Evolutionary conservation across 2,329 filamentous ascomycete species (phyloP).

Genomic region (Nemania sp.): DNA sequence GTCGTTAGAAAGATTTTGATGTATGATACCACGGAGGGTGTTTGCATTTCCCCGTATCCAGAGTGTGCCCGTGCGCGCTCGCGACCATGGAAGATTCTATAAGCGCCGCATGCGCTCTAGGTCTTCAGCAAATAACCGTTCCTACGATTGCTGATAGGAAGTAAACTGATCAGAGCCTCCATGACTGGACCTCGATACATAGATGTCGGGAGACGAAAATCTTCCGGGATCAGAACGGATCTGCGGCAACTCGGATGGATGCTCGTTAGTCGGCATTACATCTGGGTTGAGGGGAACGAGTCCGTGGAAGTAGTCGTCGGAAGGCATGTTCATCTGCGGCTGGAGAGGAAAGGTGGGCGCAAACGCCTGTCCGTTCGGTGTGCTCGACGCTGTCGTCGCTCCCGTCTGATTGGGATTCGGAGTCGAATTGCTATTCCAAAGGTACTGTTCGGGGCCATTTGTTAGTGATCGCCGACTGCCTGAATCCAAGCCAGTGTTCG

Average conservation of each 20-base stretch:
- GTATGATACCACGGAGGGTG: background rate
- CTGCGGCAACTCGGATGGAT: conserved; percentile 26
- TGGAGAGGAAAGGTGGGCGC: conserved; percentile 25
- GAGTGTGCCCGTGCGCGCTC: background rate
- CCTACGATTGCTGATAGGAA: conserved; percentile 36
- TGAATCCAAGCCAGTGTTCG: conserved; percentile 4
- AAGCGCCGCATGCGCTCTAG: background rate
- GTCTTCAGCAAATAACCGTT: conserved; percentile 22
- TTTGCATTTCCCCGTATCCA: background rate
- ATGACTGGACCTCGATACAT: conserved; percentile 29
- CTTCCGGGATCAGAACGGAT: conserved; percentile 25
- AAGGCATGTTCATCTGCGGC: conserved; percentile 21
- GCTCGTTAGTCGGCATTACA: conserved; percentile 20
- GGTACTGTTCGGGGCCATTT: conserved; percentile 28
- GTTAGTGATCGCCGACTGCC: conserved; percentile 24
- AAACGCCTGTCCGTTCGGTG: conserved; percentile 20
- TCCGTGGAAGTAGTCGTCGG: conserved; percentile 26
- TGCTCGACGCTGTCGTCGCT: conserved; percentile 20
- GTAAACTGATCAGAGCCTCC: conserved; percentile 26
- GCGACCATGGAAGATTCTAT: background rate
- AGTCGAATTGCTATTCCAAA: conserved; percentile 25
- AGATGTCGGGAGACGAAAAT: conserved; percentile 33
- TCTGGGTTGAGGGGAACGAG: conserved; percentile 3
- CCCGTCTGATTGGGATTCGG: conserved; percentile 25
- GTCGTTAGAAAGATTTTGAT: background rate